These are phyloP conservation scores for Podila verticillata DNA, from an alignment of 192 early-diverging fungal genomes.

Conservation along the genomic window DNA sequence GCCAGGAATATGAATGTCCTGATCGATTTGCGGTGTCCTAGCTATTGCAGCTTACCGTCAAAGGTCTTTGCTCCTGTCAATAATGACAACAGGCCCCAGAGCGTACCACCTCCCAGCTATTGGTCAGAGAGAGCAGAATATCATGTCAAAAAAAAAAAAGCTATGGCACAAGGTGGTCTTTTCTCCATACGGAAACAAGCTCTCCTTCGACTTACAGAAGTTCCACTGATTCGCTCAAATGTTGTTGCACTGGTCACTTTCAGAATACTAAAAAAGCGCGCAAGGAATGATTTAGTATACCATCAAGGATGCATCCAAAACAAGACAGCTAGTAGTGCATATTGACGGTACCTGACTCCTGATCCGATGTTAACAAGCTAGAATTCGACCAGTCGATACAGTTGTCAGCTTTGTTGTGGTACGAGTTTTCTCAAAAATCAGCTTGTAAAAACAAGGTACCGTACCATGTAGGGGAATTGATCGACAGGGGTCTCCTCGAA, in stretches of 20 bases:
- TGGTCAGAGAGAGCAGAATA: background rate
- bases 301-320: background rate
- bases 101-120: slow-evolving; percentile 91
- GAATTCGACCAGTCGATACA: background rate
- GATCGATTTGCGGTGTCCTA: too few species aligned
- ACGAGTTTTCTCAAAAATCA: background rate
- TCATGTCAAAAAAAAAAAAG: background rate
- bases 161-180: background rate
- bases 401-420: background rate
- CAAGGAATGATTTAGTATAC: background rate
- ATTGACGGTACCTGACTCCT: slow-evolving; percentile 75
- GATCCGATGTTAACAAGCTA: slow-evolving; percentile 97
- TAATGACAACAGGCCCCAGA: slow-evolving; percentile 92
- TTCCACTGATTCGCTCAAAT: slow-evolving; percentile 91
- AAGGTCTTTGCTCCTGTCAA: slow-evolving; percentile 90
- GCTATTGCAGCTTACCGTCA: slow-evolving; percentile 66
- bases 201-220: slow-evolving; percentile 58
- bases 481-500: slow-evolving; percentile 66
- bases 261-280: slow-evolving; percentile 67
- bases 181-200: background rate
- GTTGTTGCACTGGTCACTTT: slow-evolving; percentile 90
- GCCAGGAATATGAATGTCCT: too few species aligned
- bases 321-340: background rate
- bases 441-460: background rate
- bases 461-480: slow-evolving; percentile 89